These are phyloP conservation scores for Thalia dealbata DNA, from an alignment of 176 grass and related monocot species.

Conservation along the genomic window DNA sequence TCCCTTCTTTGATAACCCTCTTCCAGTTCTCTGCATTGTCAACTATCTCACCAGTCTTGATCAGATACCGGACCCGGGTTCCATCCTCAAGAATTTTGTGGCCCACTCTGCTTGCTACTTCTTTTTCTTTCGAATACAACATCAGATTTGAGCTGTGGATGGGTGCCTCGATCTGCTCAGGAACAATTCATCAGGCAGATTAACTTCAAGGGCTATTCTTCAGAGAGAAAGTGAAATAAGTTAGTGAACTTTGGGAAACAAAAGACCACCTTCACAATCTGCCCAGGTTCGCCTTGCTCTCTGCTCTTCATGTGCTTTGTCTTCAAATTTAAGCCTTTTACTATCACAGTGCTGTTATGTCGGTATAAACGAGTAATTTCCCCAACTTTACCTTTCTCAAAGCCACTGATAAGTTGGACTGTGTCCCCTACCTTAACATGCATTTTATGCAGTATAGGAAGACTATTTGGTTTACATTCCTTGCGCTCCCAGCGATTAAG, in stretches of 20 bases:
- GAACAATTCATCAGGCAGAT: not conserved
- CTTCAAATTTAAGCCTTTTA: slow-evolving; percentile 90
- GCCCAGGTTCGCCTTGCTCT: slow-evolving; percentile 60
- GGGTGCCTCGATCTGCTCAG: slow-evolving; percentile 59
- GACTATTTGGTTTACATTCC: slow-evolving; percentile 90
- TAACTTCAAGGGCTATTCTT: not conserved
- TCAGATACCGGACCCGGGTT: slow-evolving; percentile 63
- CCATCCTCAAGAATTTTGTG: slow-evolving; percentile 78
- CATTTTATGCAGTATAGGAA: slow-evolving; percentile 87
- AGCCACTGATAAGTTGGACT: slow-evolving; percentile 67
- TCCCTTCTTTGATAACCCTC: slow-evolving; percentile 57
- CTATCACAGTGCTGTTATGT: slow-evolving; percentile 87
- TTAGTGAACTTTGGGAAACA: slow-evolving; percentile 2
- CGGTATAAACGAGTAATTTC: slow-evolving; percentile 58
- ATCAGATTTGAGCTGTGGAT: slow-evolving; percentile 99
- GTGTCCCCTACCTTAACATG: slow-evolving; percentile 85
- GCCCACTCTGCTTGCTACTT: slow-evolving; percentile 68
- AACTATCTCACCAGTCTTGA: slow-evolving; percentile 78
- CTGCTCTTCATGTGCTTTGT: slow-evolving; percentile 91
- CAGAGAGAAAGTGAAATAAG: not conserved
- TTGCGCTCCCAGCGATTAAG: slow-evolving; percentile 86
- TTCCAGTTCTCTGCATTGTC: slow-evolving; percentile 74
- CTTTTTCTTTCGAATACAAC: slow-evolving; percentile 87
- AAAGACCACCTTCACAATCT: slow-evolving; percentile 68
- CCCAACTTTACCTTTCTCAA: slow-evolving; percentile 87